Evolutionary conservation across 2,329 filamentous ascomycete species (phyloP), one percentile per base, ranked within the genome.

Genomic region (Aspergillus melleus): DNA sequence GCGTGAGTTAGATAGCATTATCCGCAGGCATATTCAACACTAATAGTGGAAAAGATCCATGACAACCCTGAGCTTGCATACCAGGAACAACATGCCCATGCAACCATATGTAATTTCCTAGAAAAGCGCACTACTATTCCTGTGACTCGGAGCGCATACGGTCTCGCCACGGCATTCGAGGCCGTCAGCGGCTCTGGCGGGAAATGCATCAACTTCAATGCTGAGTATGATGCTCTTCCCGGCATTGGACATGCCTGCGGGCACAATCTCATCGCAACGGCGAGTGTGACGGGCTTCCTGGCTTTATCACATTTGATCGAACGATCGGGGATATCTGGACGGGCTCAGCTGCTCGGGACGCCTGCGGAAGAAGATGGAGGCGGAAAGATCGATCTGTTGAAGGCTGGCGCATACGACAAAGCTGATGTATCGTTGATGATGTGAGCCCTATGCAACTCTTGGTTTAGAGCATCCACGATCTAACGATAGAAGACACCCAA

Each of bases 181-280:
- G 8, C 53, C 14, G 11, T 22, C 1, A 20, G 9, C 0, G 53
- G 39, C 5, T 20, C 53, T 19, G 60, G 62, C 14, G 64, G 66
- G 0, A 47, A 57, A 12, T 26, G 62, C 1, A 52, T 69, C 2
- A 61, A 53, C 14, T 69, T 67, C 36, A 65, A 64, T 12, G 64
- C 64, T 3, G 66, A 69, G 55, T 68, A 70, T 24, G 68, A 69
- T 46, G 66, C 65, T 5, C 54, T 70, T 0, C 66, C 66, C 3
- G 61, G 49, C 0, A 65, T 68, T 14, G 63, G 65, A 6, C 66
- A 69, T 56, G 66, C 65, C 0, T 70, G 66, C n/a, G 67, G 67
- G 1, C 68, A 70, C 49, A 69, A 69, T 24, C 66, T 65, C 30
- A 69, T 68, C 2, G 66, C 64, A 10, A 65, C 55, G 9, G 55